These are phyloP conservation scores for Dendryphion nanum DNA, from an alignment of 2,329 filamentous ascomycete species.

Conservation along the genomic window DNA sequence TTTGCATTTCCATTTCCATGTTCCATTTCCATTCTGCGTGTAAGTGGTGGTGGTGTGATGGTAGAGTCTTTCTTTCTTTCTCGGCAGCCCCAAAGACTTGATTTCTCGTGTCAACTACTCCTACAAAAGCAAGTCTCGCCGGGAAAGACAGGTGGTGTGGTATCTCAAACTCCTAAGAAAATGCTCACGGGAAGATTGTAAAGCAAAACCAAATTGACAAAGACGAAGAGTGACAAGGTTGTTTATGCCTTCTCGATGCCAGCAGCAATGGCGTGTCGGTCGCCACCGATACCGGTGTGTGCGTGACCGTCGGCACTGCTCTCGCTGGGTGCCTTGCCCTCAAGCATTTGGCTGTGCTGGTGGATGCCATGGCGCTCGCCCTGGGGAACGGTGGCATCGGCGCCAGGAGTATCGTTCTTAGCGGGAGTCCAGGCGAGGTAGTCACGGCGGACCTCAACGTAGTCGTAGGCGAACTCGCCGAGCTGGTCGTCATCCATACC, in stretches of 20 bases:
- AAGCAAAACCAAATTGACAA: constrained; percentile 4
- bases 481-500: constrained; percentile 91
- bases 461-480: constrained; percentile 87
- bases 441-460: constrained; percentile 83
- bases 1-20: too few species aligned
- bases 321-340: constrained; percentile 53
- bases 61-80: too few species aligned
- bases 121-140: constrained; percentile 1
- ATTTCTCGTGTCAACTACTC: too few species aligned
- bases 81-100: too few species aligned
- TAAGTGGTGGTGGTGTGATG: too few species aligned
- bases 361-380: constrained; percentile 67
- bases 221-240: constrained; percentile 1
- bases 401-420: constrained; percentile 61
- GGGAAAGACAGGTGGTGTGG: constrained; percentile 25
- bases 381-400: constrained; percentile 63
- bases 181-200: constrained; percentile 12
- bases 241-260: constrained; percentile 39
- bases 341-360: constrained; percentile 66
- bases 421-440: constrained; percentile 85
- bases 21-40: too few species aligned
- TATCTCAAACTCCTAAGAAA: constrained; percentile 31
- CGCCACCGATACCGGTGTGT: constrained; percentile 51
- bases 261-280: constrained; percentile 52
- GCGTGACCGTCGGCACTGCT: constrained; percentile 40